Conservation (phyloP, 169 alveolate genomes). For the Plasmodium vivax region DNA sequence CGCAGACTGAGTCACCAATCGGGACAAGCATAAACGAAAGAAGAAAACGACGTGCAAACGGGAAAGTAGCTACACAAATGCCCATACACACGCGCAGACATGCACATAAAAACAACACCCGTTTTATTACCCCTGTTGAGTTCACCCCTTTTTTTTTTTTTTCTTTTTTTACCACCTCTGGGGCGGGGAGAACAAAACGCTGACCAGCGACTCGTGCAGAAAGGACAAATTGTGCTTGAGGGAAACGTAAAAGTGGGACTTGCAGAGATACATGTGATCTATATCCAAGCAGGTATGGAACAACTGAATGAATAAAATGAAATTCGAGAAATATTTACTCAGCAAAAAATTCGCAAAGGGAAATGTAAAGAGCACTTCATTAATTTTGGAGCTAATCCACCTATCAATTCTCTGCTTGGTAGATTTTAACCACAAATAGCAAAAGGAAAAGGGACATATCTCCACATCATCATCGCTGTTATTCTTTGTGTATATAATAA, state of each 20-base stretch:
- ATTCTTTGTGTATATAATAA: slow-evolving; percentile 60
- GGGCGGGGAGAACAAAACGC: slow-evolving; percentile 39
- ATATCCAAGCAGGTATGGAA: slow-evolving; percentile 46
- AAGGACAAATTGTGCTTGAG: slow-evolving; percentile 57
- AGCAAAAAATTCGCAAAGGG: slow-evolving; percentile 65
- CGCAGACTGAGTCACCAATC: background rate
- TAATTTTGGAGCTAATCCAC: slow-evolving; percentile 68
- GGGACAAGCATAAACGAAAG: background rate
- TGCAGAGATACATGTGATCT: slow-evolving; percentile 70
- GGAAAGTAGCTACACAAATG: background rate
- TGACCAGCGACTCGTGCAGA: slow-evolving; percentile 49
- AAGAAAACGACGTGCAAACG: background rate
- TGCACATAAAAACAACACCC: background rate
- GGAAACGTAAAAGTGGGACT: slow-evolving; percentile 66
- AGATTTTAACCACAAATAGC: slow-evolving; percentile 60
- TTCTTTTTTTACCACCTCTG: background rate
- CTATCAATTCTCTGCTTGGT: slow-evolving; percentile 34
- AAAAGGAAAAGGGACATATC: slow-evolving; percentile 53
- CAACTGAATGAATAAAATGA: slow-evolving; percentile 47
- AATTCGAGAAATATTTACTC: slow-evolving; percentile 62
- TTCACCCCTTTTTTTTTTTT: background rate
- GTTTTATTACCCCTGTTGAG: background rate
- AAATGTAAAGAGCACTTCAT: slow-evolving; percentile 55
- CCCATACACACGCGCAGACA: background rate
- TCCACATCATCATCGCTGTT: slow-evolving; percentile 36